Evolutionary conservation across 768 basidiomycete species (phyloP), one percentile per base, ranked within the genome.

Genomic region (Tylopilus rubrobrunneus): DNA sequence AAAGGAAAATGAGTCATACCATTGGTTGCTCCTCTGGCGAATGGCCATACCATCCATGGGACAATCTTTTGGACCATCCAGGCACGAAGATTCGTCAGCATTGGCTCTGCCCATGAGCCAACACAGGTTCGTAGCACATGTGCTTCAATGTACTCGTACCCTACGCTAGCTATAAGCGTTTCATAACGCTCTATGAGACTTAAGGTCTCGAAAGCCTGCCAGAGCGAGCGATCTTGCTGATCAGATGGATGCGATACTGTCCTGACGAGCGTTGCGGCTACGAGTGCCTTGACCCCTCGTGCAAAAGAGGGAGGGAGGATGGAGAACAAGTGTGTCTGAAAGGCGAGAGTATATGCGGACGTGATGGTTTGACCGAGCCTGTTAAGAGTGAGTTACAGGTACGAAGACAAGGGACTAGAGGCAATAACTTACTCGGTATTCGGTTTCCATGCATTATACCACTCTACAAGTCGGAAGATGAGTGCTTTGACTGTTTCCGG

Each of bases 11-110:
- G 23, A 11, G 68, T 78, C 54, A 27, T 62, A 86, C 86, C 70
- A 57, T 63, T 83, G 37, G 76, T 74, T 31, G 84, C 84, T 11
- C 81, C 80, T 62, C 83, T 74, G 0, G 87, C 90, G 61, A 90
- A 93, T 41, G 90, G 86, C 64, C 82, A 74, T 23, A 89, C 56
- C 82, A 97, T 83, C 94, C 93, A 95, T 7, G 87, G 83, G 2
- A 89, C 86, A 42, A 95, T 83, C 52, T 80, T 85, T 54, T 80
- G 77, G 9, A 83, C 74, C 82, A 95, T 92, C 90, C 92, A 95
- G 17, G 75, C 67, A 46, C 86, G 74, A 56, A 93, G 70, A 3
- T 67, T 74, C 4, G 76, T 74, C 53, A 95, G 64, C 75, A 87
- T 77, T 7, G 82, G 80, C 47, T 75, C 78, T 33, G 78, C 78